These are phyloP conservation scores for Neoboletus brunneissimus DNA, from an alignment of 768 basidiomycete species.

Conservation along the genomic window DNA sequence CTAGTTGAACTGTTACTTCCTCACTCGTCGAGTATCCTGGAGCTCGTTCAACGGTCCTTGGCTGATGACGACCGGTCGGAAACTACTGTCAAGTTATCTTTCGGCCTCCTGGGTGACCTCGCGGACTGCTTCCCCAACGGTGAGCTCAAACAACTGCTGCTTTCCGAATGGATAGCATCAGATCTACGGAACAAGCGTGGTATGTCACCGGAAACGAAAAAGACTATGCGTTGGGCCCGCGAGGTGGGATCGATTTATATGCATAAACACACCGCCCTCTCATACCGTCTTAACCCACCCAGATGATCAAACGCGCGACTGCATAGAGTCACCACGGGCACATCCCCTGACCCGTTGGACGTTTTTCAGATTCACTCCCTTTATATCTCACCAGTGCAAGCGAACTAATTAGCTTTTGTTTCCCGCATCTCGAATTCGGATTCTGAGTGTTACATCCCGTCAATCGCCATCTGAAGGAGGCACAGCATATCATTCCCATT, in stretches of 20 bases:
- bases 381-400: slow-evolving; percentile 42
- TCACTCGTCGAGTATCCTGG: slow-evolving; percentile 71
- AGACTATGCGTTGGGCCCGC: slow-evolving; percentile 89
- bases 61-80: slow-evolving; percentile 84
- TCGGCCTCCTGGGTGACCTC: slow-evolving; percentile 90
- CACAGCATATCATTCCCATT: slow-evolving; percentile 44
- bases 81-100: slow-evolving; percentile 63
- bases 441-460: slow-evolving; percentile 22
- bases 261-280: not conserved
- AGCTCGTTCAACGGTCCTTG: slow-evolving; percentile 75
- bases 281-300: not conserved
- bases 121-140: slow-evolving; percentile 84
- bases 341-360: slow-evolving; percentile 22
- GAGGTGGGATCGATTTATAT: slow-evolving; percentile 54
- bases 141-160: slow-evolving; percentile 74
- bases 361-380: slow-evolving; percentile 32
- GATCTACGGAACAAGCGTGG: slow-evolving; percentile 74
- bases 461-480: slow-evolving; percentile 71
- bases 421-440: slow-evolving; percentile 12
- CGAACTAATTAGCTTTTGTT: slow-evolving; percentile 41
- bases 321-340: slow-evolving; percentile 44
- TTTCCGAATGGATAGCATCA: slow-evolving; percentile 74
- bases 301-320: slow-evolving; percentile 83
- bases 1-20: slow-evolving; percentile 47
- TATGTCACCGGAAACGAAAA: slow-evolving; percentile 76